phyloP scores from a whole-genome alignment of 495 filamentous ascomycete genomes.

The Oleoguttula mirabilis region DNA sequence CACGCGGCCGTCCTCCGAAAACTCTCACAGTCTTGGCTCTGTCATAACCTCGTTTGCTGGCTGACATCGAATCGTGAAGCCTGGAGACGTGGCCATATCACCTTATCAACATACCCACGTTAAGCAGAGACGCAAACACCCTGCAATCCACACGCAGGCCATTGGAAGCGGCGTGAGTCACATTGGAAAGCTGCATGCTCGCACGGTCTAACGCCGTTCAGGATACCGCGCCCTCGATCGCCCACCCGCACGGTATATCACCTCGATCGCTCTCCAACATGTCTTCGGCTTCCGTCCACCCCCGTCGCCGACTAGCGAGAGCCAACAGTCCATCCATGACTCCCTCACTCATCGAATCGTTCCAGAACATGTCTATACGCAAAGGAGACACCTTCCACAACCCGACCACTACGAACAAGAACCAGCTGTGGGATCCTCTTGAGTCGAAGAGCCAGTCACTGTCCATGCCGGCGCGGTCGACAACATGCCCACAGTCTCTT shows the following conservation, averaged over 20 bases:
- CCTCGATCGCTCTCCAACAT: conserved; percentile 19
- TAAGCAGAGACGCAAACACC: too few species aligned
- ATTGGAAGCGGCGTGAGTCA: too few species aligned
- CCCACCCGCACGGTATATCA: conserved; percentile 12
- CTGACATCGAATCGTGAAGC: too few species aligned
- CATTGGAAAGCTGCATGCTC: too few species aligned
- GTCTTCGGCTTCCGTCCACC: conserved; percentile 24
- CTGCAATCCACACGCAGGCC: too few species aligned
- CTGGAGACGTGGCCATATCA: too few species aligned
- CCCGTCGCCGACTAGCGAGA: conserved; percentile 28
- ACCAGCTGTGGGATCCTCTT: conserved; percentile 22
- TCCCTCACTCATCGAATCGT: conserved; percentile 19
- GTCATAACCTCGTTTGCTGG: too few species aligned
- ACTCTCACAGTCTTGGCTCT: too few species aligned
- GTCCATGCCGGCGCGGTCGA: conserved; percentile 45
- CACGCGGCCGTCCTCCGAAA: too few species aligned
- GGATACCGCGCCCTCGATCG: too few species aligned
- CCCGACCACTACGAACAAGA: conserved; percentile 35
- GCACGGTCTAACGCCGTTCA: too few species aligned
- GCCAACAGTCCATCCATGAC: conserved; percentile 13
- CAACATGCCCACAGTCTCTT: conserved; percentile 47
- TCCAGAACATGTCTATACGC: conserved; percentile 35
- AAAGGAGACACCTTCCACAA: conserved; percentile 55
- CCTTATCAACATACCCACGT: too few species aligned
- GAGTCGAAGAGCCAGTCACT: conserved; percentile 18